A percentile compares a stretch with the other conserved stretches of the same genome.
Conservation (phyloP, 2,329 filamentous ascomycete species). For the Tolypocladium nubicola region DNA sequence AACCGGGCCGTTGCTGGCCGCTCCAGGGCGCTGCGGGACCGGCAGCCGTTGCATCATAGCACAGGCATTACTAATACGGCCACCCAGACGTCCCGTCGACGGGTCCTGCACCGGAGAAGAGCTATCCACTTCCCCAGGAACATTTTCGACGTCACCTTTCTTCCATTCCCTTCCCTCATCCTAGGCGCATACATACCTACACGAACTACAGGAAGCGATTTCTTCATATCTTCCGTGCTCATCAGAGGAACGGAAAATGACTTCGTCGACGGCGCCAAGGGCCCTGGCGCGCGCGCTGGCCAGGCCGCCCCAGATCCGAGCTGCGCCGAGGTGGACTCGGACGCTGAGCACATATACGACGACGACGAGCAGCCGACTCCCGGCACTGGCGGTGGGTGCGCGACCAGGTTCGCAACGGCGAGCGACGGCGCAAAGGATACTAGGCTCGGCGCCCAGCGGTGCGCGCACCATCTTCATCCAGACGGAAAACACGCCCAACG, state of each 20-base stretch:
- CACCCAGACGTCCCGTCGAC: neutral
- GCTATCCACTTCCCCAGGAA: neutral
- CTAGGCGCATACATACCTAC: neutral
- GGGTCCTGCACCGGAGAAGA: neutral
- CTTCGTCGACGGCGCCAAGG: constrained; percentile 12
- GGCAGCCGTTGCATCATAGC: constrained; percentile 14
- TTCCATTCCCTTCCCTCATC: neutral
- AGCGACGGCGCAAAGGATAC: neutral
- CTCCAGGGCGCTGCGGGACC: neutral
- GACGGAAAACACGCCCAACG: constrained; percentile 87
- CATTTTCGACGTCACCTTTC: neutral
- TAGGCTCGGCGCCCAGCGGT: constrained; percentile 13
- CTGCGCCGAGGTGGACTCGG: constrained; percentile 15
- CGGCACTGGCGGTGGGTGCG: constrained; percentile 8
- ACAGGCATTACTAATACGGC: constrained; percentile 21
- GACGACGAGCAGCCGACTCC: constrained; percentile 5
- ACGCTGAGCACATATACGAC: constrained; percentile 13
- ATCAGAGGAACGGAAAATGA: constrained; percentile 10
- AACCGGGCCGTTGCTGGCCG: neutral
- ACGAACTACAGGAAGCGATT: neutral
- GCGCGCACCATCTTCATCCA: constrained; percentile 90
- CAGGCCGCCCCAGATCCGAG: constrained; percentile 10
- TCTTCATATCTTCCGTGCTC: neutral
- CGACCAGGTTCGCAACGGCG: constrained; percentile 4
- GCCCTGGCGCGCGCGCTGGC: constrained; percentile 13